Base-by-base conservation (phyloP, 1,139 yeast species). In the Lodderomyces orthopsilosis region DNA sequence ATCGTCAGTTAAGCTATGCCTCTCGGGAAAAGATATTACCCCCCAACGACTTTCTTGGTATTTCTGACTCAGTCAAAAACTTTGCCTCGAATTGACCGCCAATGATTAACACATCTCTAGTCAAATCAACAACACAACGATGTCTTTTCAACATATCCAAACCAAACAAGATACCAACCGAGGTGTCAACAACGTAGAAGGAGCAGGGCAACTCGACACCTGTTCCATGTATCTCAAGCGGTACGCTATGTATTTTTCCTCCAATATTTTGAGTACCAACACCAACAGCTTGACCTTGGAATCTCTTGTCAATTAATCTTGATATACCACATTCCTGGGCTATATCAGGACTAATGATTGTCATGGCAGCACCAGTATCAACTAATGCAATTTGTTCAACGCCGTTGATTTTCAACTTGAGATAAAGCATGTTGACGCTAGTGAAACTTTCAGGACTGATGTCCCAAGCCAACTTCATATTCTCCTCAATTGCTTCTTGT, bases 281-380 rank as follows among this genome's bases (percentile, higher is more conserved):
- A 28, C 98, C 99, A 49, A 79, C 70, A 1, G 96, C 98, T 54
- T 82, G 81, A 19, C 96, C 96, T 40, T 72, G 73, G 61, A 84
- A 89, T 49, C 97, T 71, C 47, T 67, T 80, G 59, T 93, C 99
- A n/a, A 93, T 81, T 43, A 90, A 67, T 51, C 85, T 79, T 19
- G 81, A 67, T 36, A 93, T 66, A 0, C 88, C 87, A 43, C 93
- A 80, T 45, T 71, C 68, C 50, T 84, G 85, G 0, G 95, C 96
- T 51, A 93, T 71, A 36, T 70, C 66, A 1, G 95, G 86, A 17
- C 90, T 81, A n/a, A 74, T 85, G 41, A 91, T 84, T 0, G 98
- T 90, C 35, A 81, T 74, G 61, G 90, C 97, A 0, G 99, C 98
- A 2, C 99, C 98, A 0, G 97, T 82, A 60, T 93, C 99, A 9